Evolutionary conservation across 352 stramenopile genomes (phyloP), one percentile per base, ranked within the genome.

Genomic region (Phytopythium litorale): DNA sequence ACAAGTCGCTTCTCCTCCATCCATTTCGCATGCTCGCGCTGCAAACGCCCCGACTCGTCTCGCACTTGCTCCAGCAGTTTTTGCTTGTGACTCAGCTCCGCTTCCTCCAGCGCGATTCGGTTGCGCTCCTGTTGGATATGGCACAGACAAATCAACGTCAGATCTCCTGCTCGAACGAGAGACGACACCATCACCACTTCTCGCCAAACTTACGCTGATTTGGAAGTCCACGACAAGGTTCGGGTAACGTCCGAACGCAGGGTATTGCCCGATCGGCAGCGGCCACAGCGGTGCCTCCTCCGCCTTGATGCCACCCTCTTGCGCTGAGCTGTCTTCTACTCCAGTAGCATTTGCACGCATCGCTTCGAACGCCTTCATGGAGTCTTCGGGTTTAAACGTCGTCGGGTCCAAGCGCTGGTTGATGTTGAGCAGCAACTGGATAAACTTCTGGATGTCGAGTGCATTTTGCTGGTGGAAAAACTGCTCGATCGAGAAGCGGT

Each of bases 401-500:
- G 53, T 73, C 23, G 79, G 12, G 38, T 84, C 62, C 11, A 85
- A 43, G 28, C 80, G 76, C 23, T 79, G 49, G 28, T 66, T 64
- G 13, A 91, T 35, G 35, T 87, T 89, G 56, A 81, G 72, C 64
- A 92, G 63, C 25, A 93, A 49, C 55, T 91, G 84, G 9, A 92
- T 45, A 58, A 89, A 89, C 23, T 78, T 67, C 46, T 90, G 68
- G 13, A 93, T 83, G 49, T 96, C 71, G 33, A 96, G 73, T 1
- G 81, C 78, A 28, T 92, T 93, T 32, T 96, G 87, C 63, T 93
- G 84, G 38, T 92, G 82, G 59, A 96, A 94, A 59, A 94, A 94
- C 28, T 89, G 81, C 38, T 93, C 79, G 46, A 96, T 87, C 33
- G 83, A 87, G 60, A 81, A 77, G 2, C 64, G 54, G 54, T 91